Evolutionary conservation across 768 basidiomycete species (phyloP), one percentile per base, ranked within the genome.

Genomic region (Hydnum rufescens): DNA sequence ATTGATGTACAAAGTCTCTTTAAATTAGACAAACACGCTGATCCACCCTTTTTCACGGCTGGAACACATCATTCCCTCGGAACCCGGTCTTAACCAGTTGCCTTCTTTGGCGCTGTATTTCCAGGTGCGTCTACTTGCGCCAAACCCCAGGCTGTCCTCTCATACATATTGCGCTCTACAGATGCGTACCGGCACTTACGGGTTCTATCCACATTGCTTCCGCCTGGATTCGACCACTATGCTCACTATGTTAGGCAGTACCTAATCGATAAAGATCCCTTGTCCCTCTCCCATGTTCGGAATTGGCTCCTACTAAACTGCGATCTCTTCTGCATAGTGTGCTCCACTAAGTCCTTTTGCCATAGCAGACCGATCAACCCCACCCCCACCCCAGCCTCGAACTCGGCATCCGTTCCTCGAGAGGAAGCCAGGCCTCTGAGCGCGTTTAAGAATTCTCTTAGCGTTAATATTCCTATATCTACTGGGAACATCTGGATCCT

Each of bases 91-190:
- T 42, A 68, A 65, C n/a, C 71, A 76, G 55, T 70, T 70, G 4
- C 72, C 72, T 22, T 78, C 77, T 5, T 69, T 74, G 3, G 65
- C 69, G 30, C n/a, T n/a, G n/a, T 67, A 73, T 60, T 58, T 62
- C 23, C 57, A 74, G n/a, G 61, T 63, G n/a, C 71, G 76, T 55
- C 71, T 83, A 30, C 71, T 74, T 5, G 71, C 86, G 25, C 71
- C 80, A 13, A 65, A 72, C 51, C 80, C 80, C 75, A 61, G 53
- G 70, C 64, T 32, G 19, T 55, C n/a, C n/a, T n/a, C n/a, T n/a
- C n/a, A n/a, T n/a, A 39, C 36, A 22, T 22, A 22, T 13, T 39
- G 22, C 1, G 13, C 13, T 13, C 22, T 13, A 51, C 55, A 88
- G 84, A 88, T 63, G 68, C 71, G 4, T 76, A 76, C 58, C 54